Base-by-base conservation (phyloP, 371 early-diverging fungal genomes). In the Haplosporangium sp. region DNA sequence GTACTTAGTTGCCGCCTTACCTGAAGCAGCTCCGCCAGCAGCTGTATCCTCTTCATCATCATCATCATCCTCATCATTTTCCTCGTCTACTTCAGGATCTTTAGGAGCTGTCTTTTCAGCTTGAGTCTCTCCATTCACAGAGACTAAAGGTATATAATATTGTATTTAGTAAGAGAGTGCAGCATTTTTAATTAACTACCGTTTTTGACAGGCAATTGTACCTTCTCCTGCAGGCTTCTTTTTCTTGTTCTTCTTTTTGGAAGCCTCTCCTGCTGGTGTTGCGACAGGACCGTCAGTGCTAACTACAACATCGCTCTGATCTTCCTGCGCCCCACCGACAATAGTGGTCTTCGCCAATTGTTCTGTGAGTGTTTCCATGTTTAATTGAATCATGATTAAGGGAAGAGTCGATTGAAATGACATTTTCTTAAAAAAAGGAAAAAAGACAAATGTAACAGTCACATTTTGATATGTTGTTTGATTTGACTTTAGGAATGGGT, bases 301-400 rank as follows among this genome's bases (percentile, higher is more conserved):
- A 4, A 5, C 27, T 8, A 17, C 17, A 3, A 19, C 45, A 4
- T 52, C 34, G 8, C 37, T 13, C n/a, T 55, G 38, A 15, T 15
- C 17, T 40, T 66, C 53, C 27, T 61, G 45, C 6, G 50, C 65
- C 2, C 64, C 68, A 20, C 55, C 52, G n/a, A 39, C 38, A 20
- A 76, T 27, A 15, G 57, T n/a, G 3, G 53, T 48, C 45, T 76
- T 71, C 19, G 57, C 63, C 42, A 71, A 20, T 38, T 76, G 59
- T 58, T 76, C 57, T 62, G 71, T 40, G 7, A 76, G 63, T n/a
- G 48, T 37, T n/a, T 76, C 71, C 76, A 76, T 75, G 50, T 38
- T 59, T 47, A 8, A 56, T 56, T 20, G 56, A 35, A 11, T 56
- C 35, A 5, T 56, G 11, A 34, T 4, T 53, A 15, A 2, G 5